These are phyloP conservation scores for Psilocybe sp. DNA, from an alignment of 768 basidiomycete genomes.

Conservation along the genomic window DNA sequence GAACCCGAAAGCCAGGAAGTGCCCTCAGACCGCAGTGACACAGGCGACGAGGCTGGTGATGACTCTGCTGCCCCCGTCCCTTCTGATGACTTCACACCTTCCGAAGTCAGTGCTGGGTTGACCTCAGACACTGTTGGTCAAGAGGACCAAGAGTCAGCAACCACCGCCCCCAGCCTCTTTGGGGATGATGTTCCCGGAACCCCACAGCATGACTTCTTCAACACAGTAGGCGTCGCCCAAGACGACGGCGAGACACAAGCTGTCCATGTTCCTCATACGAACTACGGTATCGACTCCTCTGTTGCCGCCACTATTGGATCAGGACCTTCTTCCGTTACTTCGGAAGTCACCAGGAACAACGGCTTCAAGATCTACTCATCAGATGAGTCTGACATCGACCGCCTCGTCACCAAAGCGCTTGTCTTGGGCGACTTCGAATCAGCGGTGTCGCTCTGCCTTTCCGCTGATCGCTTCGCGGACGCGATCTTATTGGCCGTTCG, in stretches of 20 bases:
- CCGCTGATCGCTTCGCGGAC: constrained; percentile 88
- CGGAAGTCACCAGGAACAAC: constrained; percentile 70
- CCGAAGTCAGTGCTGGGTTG: constrained; percentile 67
- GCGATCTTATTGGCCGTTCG: constrained; percentile 91
- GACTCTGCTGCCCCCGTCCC: constrained; percentile 27
- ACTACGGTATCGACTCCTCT: constrained; percentile 80
- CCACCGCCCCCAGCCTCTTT: constrained; percentile 85
- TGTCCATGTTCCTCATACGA: constrained; percentile 73
- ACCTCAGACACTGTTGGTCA: constrained; percentile 61
- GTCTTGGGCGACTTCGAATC: constrained; percentile 95
- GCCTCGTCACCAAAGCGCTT: constrained; percentile 86
- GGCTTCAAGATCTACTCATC: constrained; percentile 89
- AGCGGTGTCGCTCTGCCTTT: constrained; percentile 89
- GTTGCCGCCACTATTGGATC: constrained; percentile 97
- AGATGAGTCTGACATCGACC: constrained; percentile 85
- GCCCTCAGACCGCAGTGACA: constrained; percentile 32
- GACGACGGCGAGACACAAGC: constrained; percentile 35
- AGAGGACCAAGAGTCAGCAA: constrained; percentile 74
- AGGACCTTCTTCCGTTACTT: constrained; percentile 76
- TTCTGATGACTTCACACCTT: constrained; percentile 60
- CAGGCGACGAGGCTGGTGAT: constrained; percentile 41
- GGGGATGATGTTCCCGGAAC: constrained; percentile 75
- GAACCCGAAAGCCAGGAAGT: constrained; percentile 63
- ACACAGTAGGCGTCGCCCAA: constrained; percentile 59
- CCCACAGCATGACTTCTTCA: constrained; percentile 88